Base-by-base conservation (phyloP, 2,329 filamentous ascomycete species). In the Penicillium sp. region DNA sequence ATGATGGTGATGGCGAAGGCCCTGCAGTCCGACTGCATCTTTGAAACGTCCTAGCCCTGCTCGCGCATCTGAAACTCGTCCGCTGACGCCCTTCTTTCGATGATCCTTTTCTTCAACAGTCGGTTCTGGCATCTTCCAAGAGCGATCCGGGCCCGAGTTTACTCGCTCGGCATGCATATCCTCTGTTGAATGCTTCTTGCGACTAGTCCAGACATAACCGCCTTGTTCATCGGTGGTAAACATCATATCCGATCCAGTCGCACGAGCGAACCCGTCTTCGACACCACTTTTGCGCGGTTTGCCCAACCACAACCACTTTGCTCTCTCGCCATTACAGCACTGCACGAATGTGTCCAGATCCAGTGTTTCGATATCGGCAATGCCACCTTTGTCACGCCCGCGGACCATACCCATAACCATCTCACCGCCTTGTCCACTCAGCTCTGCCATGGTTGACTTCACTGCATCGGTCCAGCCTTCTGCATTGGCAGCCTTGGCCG, bases 331-430 rank as follows among this genome's bases (percentile, higher is more conserved):
- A 60, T 87, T 88, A 0, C 89, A 85, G 27, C 96, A 80, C 58
- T 86, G 86, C 48, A 91, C 83, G 64, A 97, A 96, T 45, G 82
- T 86, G 65, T 96, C 92, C 53, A 97, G 86, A 68, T 97, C 92
- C 10, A 91, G 81, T 0, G 92, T 97, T 76, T 99, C 94, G 36
- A 97, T 87, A 66, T 97, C 93, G 4, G 90, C 89, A 63, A 97
- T 92, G 4, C 91, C 91, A 55, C 87, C 91, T 74, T 95, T 95
- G 65, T 96, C 92, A 47, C 88, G 87, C 27, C 89, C 87, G 39
- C 87, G 89, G 6, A 96, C 92, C 81, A 96, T 95, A n/a, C 91
- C 92, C 80, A 96, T 91, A 46, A 97, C 88, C 77, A 97, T 90
- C 72, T 97, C 93, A 47, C 92, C 92, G 52, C 93, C 88, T 72